Evolutionary conservation across 345 rosid species (phyloP), one percentile per base, ranked within the genome.

Genomic region (Populus simonii): DNA sequence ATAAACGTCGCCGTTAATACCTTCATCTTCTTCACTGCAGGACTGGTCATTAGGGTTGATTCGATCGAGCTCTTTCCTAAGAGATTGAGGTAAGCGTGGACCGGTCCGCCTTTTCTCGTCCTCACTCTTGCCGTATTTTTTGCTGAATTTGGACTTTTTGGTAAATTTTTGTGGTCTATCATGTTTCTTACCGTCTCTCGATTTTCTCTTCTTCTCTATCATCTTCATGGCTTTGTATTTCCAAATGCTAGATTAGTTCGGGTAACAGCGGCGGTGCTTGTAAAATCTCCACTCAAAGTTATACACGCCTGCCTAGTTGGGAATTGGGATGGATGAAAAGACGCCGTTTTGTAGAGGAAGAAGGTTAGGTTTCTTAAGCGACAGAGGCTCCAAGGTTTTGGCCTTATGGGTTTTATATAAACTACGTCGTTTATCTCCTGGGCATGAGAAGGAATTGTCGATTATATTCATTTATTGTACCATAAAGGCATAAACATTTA

Each of bases 61-160:
- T 47, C 74, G 74, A 39, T 90, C 95, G 62, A 96, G 81, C 76
- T 78, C 88, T 78, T 83, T 93, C 41, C 88, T 87, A 53, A 93
- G 74, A 0, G 96, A 79, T 62, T 77, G 73, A 53, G 96, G 97
- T 75, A 96, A 88, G 66, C 88, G 93, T 69, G 98, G 99, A 2
- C 97, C 98, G 39, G 81, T 82, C 78, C 49, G 85, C 76, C 65
- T 82, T 39, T 20, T 68, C 49, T 29, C 33, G 27, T 69, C 69
- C 9, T 4, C 57, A 65, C 15, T 62, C n/a, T 15, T 10, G 23
- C 72, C 73, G 62, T 36, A 29, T 27, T 73, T 71, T 17, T 74
- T 69, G 51, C 61, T 70, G 18, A 73, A 9, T 41, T 70, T 76
- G 25, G 68, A 9, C 35, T 68, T 77, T 18, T 55, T 71, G 57